Base-by-base conservation (phyloP, 176 grass and related monocot species). In the Saccharum officinarum region DNA sequence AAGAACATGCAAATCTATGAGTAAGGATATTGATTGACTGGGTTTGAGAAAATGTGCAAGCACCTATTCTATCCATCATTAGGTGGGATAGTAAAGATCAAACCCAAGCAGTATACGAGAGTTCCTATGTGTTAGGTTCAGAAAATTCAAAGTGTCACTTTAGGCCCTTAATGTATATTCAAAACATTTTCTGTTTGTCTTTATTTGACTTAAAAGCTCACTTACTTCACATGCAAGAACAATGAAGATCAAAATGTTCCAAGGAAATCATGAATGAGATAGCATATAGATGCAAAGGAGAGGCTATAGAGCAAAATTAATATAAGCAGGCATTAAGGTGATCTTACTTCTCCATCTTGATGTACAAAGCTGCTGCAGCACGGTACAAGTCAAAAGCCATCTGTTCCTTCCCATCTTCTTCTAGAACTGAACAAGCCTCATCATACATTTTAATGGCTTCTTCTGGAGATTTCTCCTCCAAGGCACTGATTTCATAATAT, bases 311-410 rank as follows among this genome's bases (percentile, higher is more conserved):
- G 1, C 37, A 2, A 87, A 80, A 67, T 10, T 86, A 20, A 20
- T 67, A 67, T 73, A 68, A 54, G 20, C 44, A 89, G 0, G 30
- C n/a, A 73, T 31, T 17, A 72, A 78, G 67, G 20, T 42, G 37
- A 55, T 80, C 78, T 90, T 88, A 95, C 93, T 88, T 92, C 82
- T 95, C 93, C 69, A 92, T 91, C 85, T 94, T 96, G 54, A 96
- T 40, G 68, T 94, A 94, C 49, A 94, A 80, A 86, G 77, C 87
- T 61, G 92, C 90, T 4, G 87, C 87, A 82, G 91, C 80, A 63
- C 92, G 97, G 59, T 96, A 99, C 76, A 99, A 89, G 57, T 99
- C 97, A 82, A 99, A 99, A 77, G 94, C 92, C 97, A 99, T 99
- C 78, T 96, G 93, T 67, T 99, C 92, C 82, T 96, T 99, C 45